These are phyloP conservation scores for Ceratobasidium sp. DNA, from an alignment of 1,284 basidiomycete genomes.

Conservation along the genomic window DNA sequence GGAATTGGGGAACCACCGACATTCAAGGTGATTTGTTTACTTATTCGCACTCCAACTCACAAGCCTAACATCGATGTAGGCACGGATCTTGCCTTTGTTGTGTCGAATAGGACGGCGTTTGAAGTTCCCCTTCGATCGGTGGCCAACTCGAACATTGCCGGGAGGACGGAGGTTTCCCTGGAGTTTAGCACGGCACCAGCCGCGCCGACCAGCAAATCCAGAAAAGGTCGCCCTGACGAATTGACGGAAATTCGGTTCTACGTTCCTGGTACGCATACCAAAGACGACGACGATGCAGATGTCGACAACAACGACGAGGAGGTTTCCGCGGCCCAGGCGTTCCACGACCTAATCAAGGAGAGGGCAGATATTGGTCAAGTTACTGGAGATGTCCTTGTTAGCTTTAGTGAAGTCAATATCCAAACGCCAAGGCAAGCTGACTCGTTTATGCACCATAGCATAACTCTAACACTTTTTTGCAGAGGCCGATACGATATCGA, in stretches of 20 bases:
- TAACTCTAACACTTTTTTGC: not conserved
- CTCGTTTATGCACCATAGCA: slow-evolving; percentile 33
- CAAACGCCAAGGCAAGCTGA: slow-evolving; percentile 79
- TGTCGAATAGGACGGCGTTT: slow-evolving; percentile 92
- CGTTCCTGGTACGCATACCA: slow-evolving; percentile 86
- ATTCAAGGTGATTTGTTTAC: slow-evolving; percentile 80
- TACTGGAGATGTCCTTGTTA: slow-evolving; percentile 91
- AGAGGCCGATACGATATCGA: slow-evolving; percentile 97
- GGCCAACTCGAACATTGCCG: slow-evolving; percentile 97
- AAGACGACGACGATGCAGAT: slow-evolving; percentile 69
- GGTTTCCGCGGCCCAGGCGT: slow-evolving; percentile 91
- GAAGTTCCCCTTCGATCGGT: slow-evolving; percentile 90
- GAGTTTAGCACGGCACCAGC: slow-evolving; percentile 79
- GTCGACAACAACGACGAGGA: slow-evolving; percentile 75
- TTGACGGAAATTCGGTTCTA: slow-evolving; percentile 97
- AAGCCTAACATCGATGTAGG: slow-evolving; percentile 64
- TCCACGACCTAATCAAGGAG: slow-evolving; percentile 97
- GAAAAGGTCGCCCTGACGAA: slow-evolving; percentile 76
- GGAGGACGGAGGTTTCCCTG: slow-evolving; percentile 96
- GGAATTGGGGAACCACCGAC: slow-evolving; percentile 98
- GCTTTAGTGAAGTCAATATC: slow-evolving; percentile 97
- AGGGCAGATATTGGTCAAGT: slow-evolving; percentile 96
- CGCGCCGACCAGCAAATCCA: slow-evolving; percentile 56
- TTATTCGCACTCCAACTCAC: slow-evolving; percentile 27
- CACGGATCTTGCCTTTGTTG: slow-evolving; percentile 89